Evolutionary conservation across 164 flowering plant species (phyloP).

Genomic region (Houttuynia cordata): DNA sequence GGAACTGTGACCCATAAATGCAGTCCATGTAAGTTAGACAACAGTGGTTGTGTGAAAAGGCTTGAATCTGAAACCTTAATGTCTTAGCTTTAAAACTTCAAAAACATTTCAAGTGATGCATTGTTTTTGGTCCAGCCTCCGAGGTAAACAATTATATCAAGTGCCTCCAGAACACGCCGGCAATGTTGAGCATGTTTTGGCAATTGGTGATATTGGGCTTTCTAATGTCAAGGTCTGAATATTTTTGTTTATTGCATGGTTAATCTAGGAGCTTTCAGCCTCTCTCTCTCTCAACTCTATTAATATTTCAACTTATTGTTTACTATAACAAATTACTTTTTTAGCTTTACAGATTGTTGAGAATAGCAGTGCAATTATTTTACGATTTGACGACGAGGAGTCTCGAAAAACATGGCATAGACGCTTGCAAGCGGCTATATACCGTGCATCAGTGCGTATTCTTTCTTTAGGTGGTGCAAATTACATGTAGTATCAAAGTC

Average conservation of each 20-base stretch:
- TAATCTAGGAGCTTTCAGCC: neutral
- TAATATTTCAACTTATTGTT: neutral
- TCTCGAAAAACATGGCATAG: conserved; percentile 58
- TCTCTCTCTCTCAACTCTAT: neutral
- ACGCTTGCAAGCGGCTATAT: conserved; percentile 73
- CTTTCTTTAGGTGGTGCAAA: neutral
- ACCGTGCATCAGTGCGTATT: conserved; percentile 76
- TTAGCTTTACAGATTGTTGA: conserved; percentile 53
- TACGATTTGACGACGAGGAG: conserved; percentile 66
- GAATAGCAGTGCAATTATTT: conserved; percentile 57
- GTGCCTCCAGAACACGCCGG: conserved; percentile 54
- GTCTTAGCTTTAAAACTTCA: neutral
- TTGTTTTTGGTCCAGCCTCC: conserved; percentile 31
- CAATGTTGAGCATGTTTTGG: conserved; percentile 53
- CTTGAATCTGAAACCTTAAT: no score
- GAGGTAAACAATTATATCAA: conserved; percentile 64
- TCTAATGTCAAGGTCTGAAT: conserved; percentile 43
- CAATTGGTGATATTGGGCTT: conserved; percentile 48
- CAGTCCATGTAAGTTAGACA: no score
- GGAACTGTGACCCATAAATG: neutral
- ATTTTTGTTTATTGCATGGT: no score
- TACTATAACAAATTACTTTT: neutral
- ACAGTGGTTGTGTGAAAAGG: no score
- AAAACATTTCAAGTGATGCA: neutral
- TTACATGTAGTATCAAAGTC: neutral